Evolutionary conservation across 768 basidiomycete genomes (phyloP).

Genomic region (Hortiboletus flavorubellus): DNA sequence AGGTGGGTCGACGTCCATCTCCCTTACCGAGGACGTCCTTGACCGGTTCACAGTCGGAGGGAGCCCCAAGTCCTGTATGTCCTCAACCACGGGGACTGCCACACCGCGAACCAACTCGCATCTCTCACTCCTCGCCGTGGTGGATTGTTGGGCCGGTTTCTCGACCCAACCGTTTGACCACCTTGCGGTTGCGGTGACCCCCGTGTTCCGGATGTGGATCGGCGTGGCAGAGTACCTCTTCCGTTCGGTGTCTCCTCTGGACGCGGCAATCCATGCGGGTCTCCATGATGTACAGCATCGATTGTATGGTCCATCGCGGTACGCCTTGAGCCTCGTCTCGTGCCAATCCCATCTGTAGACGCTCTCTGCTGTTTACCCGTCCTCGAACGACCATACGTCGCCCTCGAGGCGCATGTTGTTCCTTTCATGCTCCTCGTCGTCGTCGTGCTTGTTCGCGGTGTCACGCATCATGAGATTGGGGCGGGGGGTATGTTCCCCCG

Average conservation of each 20-base stretch:
- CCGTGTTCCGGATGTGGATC: constrained; percentile 82
- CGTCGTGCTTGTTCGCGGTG: too few species aligned
- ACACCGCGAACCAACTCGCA: constrained; percentile 71
- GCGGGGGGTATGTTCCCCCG: too few species aligned
- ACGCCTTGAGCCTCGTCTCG: too few species aligned
- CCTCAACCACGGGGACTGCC: constrained; percentile 29
- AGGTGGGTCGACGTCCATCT: constrained; percentile 51
- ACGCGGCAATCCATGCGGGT: constrained; percentile 70
- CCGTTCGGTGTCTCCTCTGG: constrained; percentile 58
- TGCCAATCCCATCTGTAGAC: too few species aligned
- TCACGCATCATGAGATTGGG: too few species aligned
- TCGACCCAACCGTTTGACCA: constrained; percentile 87
- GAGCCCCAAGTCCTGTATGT: constrained; percentile 9
- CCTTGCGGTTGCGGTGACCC: constrained; percentile 90
- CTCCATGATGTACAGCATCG: constrained; percentile 76
- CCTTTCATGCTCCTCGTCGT: too few species aligned
- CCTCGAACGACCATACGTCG: too few species aligned
- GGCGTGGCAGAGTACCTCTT: constrained; percentile 97
- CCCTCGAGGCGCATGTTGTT: too few species aligned
- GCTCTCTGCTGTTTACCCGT: too few species aligned
- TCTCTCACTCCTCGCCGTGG: constrained; percentile 93
- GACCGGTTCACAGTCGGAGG: constrained; percentile 86
- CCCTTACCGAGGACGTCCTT: constrained; percentile 68
- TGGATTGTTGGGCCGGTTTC: constrained; percentile 93
- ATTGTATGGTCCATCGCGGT: constrained; percentile 84